Conservation (phyloP, 176 grass and related monocot species). For the Rhynchospora tenuis region DNA sequence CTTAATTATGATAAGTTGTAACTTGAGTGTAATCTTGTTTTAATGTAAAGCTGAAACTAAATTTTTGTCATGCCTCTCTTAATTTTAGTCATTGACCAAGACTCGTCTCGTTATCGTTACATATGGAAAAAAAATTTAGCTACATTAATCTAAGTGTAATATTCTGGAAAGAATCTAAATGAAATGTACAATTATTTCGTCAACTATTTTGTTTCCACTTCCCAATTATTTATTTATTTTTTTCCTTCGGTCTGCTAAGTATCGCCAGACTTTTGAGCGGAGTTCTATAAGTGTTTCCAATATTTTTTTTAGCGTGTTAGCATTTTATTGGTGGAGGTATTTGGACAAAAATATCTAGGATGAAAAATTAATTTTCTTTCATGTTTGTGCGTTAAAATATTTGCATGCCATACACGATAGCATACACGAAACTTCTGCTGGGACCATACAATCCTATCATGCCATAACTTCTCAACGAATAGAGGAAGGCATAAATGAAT, state of each 20-base stretch:
- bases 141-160: not conserved
- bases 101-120: not conserved
- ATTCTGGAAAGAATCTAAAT: not conserved
- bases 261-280: too few relatives aligned
- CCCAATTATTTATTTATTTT: not conserved
- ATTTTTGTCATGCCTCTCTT: not conserved
- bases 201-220: not conserved
- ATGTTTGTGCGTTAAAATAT: not conserved
- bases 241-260: not conserved
- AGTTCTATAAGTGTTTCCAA: too few relatives aligned
- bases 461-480: not conserved
- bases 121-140: not conserved
- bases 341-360: too few relatives aligned
- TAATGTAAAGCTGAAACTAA: not conserved
- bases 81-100: not conserved
- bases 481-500: not conserved
- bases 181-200: not conserved
- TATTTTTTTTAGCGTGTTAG: too few relatives aligned
- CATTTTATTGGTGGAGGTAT: too few relatives aligned
- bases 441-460: not conserved
- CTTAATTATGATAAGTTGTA: not conserved
- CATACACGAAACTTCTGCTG: not conserved
- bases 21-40: not conserved
- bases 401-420: not conserved
- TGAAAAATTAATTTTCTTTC: not conserved